Base-by-base conservation (phyloP, 306 rosid species). In the Glycine soja region DNA sequence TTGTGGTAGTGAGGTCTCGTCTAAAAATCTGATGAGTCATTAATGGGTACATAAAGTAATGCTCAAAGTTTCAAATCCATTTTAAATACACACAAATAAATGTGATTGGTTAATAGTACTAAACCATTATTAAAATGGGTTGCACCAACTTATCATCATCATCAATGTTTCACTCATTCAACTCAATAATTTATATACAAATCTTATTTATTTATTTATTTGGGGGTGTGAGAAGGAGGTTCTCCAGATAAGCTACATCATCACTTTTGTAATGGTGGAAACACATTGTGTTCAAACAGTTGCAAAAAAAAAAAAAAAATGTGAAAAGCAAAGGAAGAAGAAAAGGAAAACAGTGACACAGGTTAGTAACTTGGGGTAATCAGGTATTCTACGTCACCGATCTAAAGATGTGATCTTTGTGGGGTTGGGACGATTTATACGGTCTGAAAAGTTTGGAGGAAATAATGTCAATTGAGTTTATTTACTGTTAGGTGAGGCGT, bases 351-450 rank as follows among this genome's bases (percentile, higher is more conserved):
- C 64, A 36, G 78, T 72, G 76, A 58, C 56, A 58, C 56, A n/a
- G 77, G 71, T 46, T 34, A 73, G 75, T 45, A 16, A 53, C 9
- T 46, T 70, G 82, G 82, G 36, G 74, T 83, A 68, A 80, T 58
- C 16, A 45, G 48, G 67, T 18, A 42, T 65, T 80, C 71, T 50
- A 58, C 38, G 53, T 72, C 81, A 81, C 24, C 43, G 62, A 85
- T 71, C 79, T 34, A 84, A 74, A 84, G 62, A 74, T 59, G 81
- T 42, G 81, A 87, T 79, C 81, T 87, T 87, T 78, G 88, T 84
- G 88, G 86, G 90, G 84, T 34, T 84, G 66, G 19, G 12, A 24
- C 13, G 43, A 64, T 72, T 24, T 77, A 71, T 73, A 68, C 38
- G 74, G 83, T 80, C 83, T 87, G 78, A 68, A 76, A 72, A 58